Base-by-base conservation (phyloP, 805 yeast genomes). In the Saccharomycopsis schoenii region DNA sequence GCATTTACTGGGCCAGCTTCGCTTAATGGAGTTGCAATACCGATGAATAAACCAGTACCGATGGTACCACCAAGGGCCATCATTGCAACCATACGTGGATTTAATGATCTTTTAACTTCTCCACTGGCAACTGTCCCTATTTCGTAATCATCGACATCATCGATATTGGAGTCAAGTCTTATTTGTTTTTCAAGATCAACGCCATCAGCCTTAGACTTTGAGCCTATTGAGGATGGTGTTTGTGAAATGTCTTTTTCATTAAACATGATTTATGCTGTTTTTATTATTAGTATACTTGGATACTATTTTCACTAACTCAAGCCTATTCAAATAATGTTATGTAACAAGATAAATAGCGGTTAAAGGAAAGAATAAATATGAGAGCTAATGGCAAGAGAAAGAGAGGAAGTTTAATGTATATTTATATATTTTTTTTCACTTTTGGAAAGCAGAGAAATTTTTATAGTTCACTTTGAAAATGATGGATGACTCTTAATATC, bases 31-130 rank as follows among this genome's bases (percentile, higher is more conserved):
- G 76, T 69, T n/a, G 84, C 77, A 56, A 84, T 81, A 66, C 86
- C 83, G 55, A 85, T 80, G 72, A 85, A 83, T 55, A 84, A 74
- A 70, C 89, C 89, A 0, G 89, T 84, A 67, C 89, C 89, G 65
- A 85, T 85, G 42, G 89, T 83, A 63, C 89, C 89, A 62, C 89
- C 90, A 34, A 85, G 74, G 56, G 89, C 88, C 68, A 85, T 81
- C 88, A 85, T 84, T 39, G 86, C 78, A 47, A 85, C 80, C 66
- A 84, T 88, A 67, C 89, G 75, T 29, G 85, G 80, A 67, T 83
- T 82, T 63, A 85, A 74, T 41, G 76, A 80, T 70, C 89, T 75
- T 66, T 80, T 79, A 59, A 81, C 83, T 66, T 80, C 77, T 34
- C 29, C 39, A 25, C 19, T 40, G n/a, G 36, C 37, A 25, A 41